Evolutionary conservation across 805 yeast species (phyloP).

Genomic region (Wickerhamomyces queroliae): DNA sequence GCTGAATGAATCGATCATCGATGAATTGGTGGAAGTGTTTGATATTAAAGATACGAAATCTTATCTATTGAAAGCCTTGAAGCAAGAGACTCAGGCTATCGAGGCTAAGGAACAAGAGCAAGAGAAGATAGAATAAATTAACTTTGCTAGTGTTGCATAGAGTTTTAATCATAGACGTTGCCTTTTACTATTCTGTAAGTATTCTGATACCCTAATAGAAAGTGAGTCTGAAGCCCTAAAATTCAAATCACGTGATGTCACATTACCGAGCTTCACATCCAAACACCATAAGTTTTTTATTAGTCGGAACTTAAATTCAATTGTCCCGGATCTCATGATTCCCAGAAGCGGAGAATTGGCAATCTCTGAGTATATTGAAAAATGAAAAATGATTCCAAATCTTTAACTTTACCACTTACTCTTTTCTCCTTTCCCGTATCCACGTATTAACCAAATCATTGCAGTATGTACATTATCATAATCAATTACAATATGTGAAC

Average conservation of each 20-base stretch:
- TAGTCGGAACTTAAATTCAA: background rate
- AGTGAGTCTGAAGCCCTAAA: background rate
- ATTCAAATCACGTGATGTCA: too few species aligned
- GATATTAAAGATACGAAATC: constrained; percentile 38
- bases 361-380: constrained; percentile 11
- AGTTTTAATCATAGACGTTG: too few species aligned
- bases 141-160: too few species aligned
- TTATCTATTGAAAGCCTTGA: constrained; percentile 44
- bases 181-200: too few species aligned
- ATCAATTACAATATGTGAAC: background rate
- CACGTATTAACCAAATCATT: constrained; percentile 17
- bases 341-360: background rate
- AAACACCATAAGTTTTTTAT: background rate
- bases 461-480: constrained; percentile 16
- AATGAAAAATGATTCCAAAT: constrained; percentile 13
- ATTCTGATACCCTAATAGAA: too few species aligned
- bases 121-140: background rate
- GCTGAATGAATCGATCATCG: constrained; percentile 40
- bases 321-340: background rate
- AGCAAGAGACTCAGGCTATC: constrained; percentile 38
- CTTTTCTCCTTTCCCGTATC: constrained; percentile 9
- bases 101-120: background rate
- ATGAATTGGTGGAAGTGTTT: constrained; percentile 36
- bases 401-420: constrained; percentile 6
- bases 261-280: background rate